These are phyloP conservation scores for Fusarium ramigenum DNA, from an alignment of 2,329 filamentous ascomycete genomes.

Conservation along the genomic window DNA sequence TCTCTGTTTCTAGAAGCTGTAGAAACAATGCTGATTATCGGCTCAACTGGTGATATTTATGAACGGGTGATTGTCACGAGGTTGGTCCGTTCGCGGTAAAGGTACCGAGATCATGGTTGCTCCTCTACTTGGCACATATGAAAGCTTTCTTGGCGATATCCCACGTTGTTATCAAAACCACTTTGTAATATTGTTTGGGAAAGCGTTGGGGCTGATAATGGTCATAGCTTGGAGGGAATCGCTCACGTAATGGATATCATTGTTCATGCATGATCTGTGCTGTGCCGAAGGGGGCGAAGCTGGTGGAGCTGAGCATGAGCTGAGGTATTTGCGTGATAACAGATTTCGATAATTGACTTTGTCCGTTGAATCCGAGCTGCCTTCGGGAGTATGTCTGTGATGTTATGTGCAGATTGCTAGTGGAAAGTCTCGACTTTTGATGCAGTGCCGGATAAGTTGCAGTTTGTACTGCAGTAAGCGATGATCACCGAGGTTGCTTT, in stretches of 20 bases:
- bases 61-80: not conserved
- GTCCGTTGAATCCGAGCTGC: not conserved
- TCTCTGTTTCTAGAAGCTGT: not conserved
- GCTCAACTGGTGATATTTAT: not conserved
- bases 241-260: slow-evolving; percentile 71
- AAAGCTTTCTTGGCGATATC: not conserved
- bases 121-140: too few species aligned
- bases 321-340: not conserved
- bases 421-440: not conserved
- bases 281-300: slow-evolving; percentile 74
- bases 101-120: not conserved
- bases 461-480: accelerated
- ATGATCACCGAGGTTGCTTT: accelerated
- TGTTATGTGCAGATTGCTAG: not conserved
- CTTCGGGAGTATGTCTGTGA: not conserved
- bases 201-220: slow-evolving; percentile 57
- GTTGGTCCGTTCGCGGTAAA: not conserved
- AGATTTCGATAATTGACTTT: not conserved
- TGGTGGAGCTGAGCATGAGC: slow-evolving; percentile 60
- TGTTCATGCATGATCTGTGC: slow-evolving; percentile 78
- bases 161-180: not conserved
- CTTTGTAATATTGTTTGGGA: not conserved
- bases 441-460: accelerated
- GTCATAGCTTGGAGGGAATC: slow-evolving; percentile 77
- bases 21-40: too few species aligned